phyloP scores from a whole-genome alignment of 306 rosid genomes.

The Acacia acuminata region DNA sequence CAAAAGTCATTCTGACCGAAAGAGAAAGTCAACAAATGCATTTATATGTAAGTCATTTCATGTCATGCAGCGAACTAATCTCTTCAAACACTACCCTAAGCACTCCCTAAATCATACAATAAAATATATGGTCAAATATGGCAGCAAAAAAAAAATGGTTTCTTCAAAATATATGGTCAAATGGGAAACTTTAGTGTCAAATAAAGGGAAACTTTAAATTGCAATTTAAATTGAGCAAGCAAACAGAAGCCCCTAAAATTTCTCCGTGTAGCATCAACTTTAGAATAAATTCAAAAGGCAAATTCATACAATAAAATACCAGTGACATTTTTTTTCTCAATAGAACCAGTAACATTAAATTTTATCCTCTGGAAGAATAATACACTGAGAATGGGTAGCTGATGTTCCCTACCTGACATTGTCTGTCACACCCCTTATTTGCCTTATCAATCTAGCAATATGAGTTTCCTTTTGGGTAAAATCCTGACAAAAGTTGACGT shows the following conservation, averaged over 20 bases:
- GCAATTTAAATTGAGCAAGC: neutral
- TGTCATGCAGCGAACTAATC: neutral
- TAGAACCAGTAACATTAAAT: slow-evolving; percentile 7
- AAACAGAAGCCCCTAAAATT: neutral
- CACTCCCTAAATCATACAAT: neutral
- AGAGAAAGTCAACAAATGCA: neutral
- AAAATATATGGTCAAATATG: neutral
- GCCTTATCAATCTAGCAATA: slow-evolving; percentile 63
- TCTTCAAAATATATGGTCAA: neutral
- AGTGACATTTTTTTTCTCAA: neutral
- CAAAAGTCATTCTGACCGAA: neutral
- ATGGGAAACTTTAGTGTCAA: neutral
- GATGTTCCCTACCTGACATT: slow-evolving; percentile 64
- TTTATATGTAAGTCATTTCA: neutral
- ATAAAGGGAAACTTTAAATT: neutral
- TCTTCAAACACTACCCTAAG: neutral
- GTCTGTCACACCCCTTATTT: slow-evolving; percentile 69
- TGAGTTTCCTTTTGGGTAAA: slow-evolving; percentile 57
- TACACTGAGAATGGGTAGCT: slow-evolving; percentile 23
- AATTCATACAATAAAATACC: neutral
- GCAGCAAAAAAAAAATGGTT: too few relatives aligned
- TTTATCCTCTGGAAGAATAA: slow-evolving; percentile 16
- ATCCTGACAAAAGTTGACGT: slow-evolving; percentile 51
- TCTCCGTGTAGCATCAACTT: neutral
- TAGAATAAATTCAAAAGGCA: neutral